These are phyloP conservation scores for Colletotrichum salicis DNA, from an alignment of 2,329 filamentous ascomycete genomes.

Conservation along the genomic window DNA sequence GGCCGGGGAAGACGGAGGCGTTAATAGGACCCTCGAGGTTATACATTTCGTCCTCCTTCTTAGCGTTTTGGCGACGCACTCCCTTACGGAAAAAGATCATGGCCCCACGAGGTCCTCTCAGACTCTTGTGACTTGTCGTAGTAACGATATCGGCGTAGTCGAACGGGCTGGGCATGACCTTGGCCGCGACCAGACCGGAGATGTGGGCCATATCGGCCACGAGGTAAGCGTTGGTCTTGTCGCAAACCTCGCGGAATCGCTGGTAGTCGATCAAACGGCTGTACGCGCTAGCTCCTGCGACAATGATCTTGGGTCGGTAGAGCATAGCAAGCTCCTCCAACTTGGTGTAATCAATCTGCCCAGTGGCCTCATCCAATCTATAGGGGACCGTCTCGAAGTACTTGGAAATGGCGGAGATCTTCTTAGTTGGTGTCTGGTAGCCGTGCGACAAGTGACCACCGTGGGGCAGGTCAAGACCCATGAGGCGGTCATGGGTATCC, in stretches of 20 bases:
- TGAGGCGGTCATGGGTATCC: slow-evolving; percentile 91
- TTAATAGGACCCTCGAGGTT: slow-evolving; percentile 95
- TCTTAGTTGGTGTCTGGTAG: slow-evolving; percentile 93
- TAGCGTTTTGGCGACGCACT: slow-evolving; percentile 82
- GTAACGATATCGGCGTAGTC: slow-evolving; percentile 92
- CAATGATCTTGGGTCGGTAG: slow-evolving; percentile 95
- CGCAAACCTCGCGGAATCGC: slow-evolving; percentile 88
- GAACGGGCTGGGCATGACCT: slow-evolving; percentile 91
- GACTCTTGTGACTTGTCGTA: slow-evolving; percentile 97
- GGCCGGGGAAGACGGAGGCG: slow-evolving; percentile 94
- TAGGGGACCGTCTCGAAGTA: slow-evolving; percentile 99
- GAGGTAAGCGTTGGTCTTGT: slow-evolving; percentile 92
- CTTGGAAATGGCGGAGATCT: slow-evolving; percentile 98
- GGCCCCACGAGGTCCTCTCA: slow-evolving; percentile 92
- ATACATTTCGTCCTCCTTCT: slow-evolving; percentile 88
- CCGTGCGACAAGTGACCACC: slow-evolving; percentile 96
- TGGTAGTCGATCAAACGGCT: slow-evolving; percentile 95
- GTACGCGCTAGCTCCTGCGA: slow-evolving; percentile 95
- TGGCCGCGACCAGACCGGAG: slow-evolving; percentile 91
- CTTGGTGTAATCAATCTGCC: slow-evolving; percentile 93
- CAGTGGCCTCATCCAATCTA: slow-evolving; percentile 87
- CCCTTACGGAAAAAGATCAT: slow-evolving; percentile 99
- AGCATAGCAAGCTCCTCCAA: slow-evolving; percentile 87
- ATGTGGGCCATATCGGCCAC: slow-evolving; percentile 98
- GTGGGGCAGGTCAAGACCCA: slow-evolving; percentile 96